A percentile compares a stretch with the other conserved stretches of the same genome.
Conservation (phyloP, 768 basidiomycete genomes). For the Rhodocollybia butyracea region DNA sequence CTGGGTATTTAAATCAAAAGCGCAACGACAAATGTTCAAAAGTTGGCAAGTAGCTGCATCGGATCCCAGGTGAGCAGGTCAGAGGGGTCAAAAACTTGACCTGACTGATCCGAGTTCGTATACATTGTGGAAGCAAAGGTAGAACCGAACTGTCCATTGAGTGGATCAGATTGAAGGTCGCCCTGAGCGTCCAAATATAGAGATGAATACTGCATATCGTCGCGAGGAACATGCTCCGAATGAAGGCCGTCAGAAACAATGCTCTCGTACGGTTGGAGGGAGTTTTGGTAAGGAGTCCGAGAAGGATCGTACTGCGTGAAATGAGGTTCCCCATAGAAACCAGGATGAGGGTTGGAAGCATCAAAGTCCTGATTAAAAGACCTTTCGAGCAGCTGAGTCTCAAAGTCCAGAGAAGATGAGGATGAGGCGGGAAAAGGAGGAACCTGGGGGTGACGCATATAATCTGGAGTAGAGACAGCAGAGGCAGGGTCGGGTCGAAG, state of each 20-base stretch:
- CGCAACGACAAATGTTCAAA: too few relatives aligned
- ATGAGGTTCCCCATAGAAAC: background rate
- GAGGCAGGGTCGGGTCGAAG: conserved; percentile 9
- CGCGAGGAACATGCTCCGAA: background rate
- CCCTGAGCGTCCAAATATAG: background rate
- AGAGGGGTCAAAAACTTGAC: background rate
- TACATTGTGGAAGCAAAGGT: too few relatives aligned
- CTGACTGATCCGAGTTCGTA: background rate
- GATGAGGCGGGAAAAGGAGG: background rate
- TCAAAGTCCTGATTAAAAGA: too few relatives aligned
- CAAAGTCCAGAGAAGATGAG: background rate
- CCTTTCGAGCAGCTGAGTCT: background rate
- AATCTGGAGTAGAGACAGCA: background rate
- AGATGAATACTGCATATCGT: background rate
- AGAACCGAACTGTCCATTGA: background rate
- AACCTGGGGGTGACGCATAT: too few relatives aligned
- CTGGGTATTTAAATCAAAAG: too few relatives aligned
- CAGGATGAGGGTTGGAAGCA: background rate
- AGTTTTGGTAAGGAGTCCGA: background rate
- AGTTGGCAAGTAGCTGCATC: background rate
- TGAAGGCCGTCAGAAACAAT: background rate
- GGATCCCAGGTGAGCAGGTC: background rate
- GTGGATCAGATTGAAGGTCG: background rate
- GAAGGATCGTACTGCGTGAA: background rate
- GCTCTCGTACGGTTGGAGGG: background rate